Conservation (phyloP, 331 rosid genomes). For the Cucumis variabilis region DNA sequence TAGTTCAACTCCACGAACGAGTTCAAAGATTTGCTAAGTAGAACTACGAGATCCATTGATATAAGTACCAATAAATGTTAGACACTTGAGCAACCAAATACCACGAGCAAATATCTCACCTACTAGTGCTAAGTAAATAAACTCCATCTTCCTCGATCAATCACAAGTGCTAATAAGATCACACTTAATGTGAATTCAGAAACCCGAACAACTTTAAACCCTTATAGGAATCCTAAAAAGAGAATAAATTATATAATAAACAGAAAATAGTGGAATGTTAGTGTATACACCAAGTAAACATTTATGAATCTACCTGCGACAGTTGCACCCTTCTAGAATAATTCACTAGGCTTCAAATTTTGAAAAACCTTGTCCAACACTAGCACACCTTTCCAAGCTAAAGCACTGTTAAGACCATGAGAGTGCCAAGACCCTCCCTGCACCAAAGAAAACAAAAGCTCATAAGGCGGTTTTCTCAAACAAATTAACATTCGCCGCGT, state of each 20-base stretch:
- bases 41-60: too few relatives aligned
- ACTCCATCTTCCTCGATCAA: too few relatives aligned
- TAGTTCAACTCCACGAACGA: too few relatives aligned
- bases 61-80: too few relatives aligned
- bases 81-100: too few relatives aligned
- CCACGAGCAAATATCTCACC: too few relatives aligned
- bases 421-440: constrained; percentile 17
- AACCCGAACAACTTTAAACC: too few relatives aligned
- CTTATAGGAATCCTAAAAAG: not conserved
- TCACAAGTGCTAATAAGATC: too few relatives aligned
- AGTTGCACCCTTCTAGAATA: constrained; percentile 22
- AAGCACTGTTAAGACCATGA: constrained; percentile 17
- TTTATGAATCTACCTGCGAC: constrained; percentile 12
- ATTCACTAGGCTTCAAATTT: constrained; percentile 10
- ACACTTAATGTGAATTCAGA: too few relatives aligned
- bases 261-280: not conserved
- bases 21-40: too few relatives aligned
- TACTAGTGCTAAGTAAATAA: too few relatives aligned
- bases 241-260: not conserved
- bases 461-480: not conserved
- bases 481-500: not conserved
- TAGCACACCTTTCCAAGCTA: constrained; percentile 21
- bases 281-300: not conserved
- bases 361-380: constrained; percentile 20
- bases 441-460: not conserved